Percentiles rank a stretch among this genome's conserved stretches.
Conservation (phyloP, 805 yeast species). For the Candida andamanensis region DNA sequence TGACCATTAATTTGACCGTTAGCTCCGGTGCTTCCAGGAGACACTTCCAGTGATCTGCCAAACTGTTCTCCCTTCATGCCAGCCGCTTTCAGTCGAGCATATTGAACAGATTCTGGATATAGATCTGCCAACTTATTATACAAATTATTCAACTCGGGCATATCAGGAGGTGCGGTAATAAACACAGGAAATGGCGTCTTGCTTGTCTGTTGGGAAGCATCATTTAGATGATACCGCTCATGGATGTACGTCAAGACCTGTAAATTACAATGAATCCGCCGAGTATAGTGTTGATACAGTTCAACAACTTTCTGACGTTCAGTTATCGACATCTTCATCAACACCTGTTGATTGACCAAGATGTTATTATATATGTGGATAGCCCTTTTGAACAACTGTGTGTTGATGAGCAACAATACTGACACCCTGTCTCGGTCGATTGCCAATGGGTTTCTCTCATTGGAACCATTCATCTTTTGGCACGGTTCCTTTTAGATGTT, state of each 20-base stretch:
- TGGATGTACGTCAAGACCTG: conserved; percentile 34
- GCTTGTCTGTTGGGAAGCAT: conserved; percentile 20
- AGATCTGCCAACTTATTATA: conserved; percentile 45
- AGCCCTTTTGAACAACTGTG: conserved; percentile 39
- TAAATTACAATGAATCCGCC: conserved; percentile 39
- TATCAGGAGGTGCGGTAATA: conserved; percentile 49
- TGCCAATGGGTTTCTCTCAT: conserved; percentile 6
- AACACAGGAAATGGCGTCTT: conserved; percentile 43
- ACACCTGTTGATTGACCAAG: conserved; percentile 29
- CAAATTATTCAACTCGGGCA: conserved; percentile 47
- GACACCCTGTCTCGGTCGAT: conserved; percentile 36
- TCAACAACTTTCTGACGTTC: conserved; percentile 28
- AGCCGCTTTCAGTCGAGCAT: conserved; percentile 34
- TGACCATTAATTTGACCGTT: not conserved
- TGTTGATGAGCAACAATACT: conserved; percentile 36
- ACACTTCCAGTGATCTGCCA: no score
- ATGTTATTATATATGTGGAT: conserved; percentile 30
- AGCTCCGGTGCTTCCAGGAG: not conserved
- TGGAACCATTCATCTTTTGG: conserved; percentile 1
- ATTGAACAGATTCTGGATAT: conserved; percentile 51
- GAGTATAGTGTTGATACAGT: conserved; percentile 35
- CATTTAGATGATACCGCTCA: conserved; percentile 32
- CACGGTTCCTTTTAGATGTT: no score
- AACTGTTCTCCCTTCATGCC: conserved; percentile 32
- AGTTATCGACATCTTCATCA: conserved; percentile 28